Conservation (phyloP, 305 asterid genomes). For the Fraxinus floribunda region DNA sequence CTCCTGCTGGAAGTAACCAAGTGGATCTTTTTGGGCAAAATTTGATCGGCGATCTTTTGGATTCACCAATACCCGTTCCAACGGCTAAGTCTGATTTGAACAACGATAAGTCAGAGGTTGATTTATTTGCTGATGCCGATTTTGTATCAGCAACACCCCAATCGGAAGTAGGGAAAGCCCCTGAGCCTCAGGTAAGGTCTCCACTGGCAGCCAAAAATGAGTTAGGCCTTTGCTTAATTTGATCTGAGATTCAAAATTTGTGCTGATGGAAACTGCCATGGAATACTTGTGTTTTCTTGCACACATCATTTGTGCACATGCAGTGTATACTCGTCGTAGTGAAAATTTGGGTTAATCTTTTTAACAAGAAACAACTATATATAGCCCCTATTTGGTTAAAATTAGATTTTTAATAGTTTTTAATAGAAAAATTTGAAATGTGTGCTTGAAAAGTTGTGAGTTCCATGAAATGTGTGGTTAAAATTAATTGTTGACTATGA, state of each 20-base stretch:
- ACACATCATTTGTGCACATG: not conserved
- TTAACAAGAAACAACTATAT: not conserved
- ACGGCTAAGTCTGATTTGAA: slow-evolving; percentile 40
- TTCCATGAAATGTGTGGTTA: too few relatives aligned
- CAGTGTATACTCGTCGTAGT: not conserved
- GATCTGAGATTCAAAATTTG: not conserved
- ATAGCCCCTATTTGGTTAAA: not conserved
- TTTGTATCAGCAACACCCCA: slow-evolving; percentile 80
- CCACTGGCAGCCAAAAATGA: slow-evolving; percentile 17
- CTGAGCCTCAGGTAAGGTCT: slow-evolving; percentile 55
- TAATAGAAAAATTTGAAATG: not conserved
- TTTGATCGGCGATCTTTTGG: slow-evolving; percentile 76
- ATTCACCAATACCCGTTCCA: slow-evolving; percentile 51
- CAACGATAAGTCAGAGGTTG: slow-evolving; percentile 60
- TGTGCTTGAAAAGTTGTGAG: too few relatives aligned
- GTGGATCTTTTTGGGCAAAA: slow-evolving; percentile 78
- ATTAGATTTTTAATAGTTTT: not conserved
- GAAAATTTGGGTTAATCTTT: not conserved
- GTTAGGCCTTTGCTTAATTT: not conserved
- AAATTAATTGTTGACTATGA: not conserved
- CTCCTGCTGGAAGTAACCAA: slow-evolving; percentile 65
- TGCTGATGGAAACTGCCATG: not conserved
- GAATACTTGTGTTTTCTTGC: not conserved
- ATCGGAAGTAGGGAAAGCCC: slow-evolving; percentile 34
- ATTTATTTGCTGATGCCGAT: slow-evolving; percentile 88